A percentile compares a stretch with the other conserved stretches of the same genome.
Conservation (phyloP, 805 yeast species). For the Candida germanica region DNA sequence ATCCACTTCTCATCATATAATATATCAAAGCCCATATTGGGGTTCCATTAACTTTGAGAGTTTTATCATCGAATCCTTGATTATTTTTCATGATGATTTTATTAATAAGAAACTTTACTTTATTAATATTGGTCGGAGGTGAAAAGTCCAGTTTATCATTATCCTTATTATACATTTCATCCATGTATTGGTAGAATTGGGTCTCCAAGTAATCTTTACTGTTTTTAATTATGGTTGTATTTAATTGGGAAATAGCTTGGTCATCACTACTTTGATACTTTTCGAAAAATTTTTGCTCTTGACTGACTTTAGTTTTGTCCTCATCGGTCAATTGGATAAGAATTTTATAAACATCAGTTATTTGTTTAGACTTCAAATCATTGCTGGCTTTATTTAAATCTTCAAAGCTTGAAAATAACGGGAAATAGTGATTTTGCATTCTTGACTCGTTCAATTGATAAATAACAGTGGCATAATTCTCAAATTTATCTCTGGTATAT, state of each 20-base stretch:
- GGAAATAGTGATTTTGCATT: conserved; percentile 49
- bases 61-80: conserved; percentile 26
- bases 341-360: conserved; percentile 73
- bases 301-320: conserved; percentile 30
- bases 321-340: conserved; percentile 47
- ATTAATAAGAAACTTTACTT: conserved; percentile 57
- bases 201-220: conserved; percentile 63
- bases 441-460: conserved; percentile 70
- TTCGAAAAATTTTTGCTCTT: conserved; percentile 32
- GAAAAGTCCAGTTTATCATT: conserved; percentile 31
- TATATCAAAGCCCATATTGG: conserved; percentile 96
- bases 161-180: conserved; percentile 62
- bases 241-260: conserved; percentile 25
- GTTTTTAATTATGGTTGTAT: conserved; percentile 48
- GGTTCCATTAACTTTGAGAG: conserved; percentile 60
- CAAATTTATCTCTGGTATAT: conserved; percentile 56
- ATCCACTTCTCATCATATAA: conserved; percentile 82
- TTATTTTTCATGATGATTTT: conserved; percentile 33
- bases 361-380: conserved; percentile 65
- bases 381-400: conserved; percentile 55
- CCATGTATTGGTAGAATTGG: conserved; percentile 76
- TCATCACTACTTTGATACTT: conserved; percentile 14
- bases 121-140: conserved; percentile 65
- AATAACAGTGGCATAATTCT: conserved; percentile 68
- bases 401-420: conserved; percentile 57